Evolutionary conservation across 345 rosid genomes (phyloP).

Genomic region (Fremontodendron californicum): DNA sequence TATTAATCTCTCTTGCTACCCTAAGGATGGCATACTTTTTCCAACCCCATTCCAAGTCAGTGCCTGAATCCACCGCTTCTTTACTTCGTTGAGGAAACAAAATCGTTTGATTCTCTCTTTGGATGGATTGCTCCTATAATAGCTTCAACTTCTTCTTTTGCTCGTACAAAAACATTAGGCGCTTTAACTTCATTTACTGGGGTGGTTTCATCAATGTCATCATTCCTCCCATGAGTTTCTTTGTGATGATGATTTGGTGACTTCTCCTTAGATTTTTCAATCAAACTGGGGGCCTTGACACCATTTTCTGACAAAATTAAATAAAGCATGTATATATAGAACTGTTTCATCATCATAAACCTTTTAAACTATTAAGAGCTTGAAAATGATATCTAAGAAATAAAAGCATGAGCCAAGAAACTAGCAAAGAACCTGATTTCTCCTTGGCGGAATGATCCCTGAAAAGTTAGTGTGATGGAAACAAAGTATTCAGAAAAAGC

Average conservation of each 20-base stretch:
- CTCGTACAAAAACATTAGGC: conserved; percentile 38
- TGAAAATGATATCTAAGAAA: neutral
- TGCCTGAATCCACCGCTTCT: conserved; percentile 4
- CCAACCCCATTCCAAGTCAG: conserved; percentile 14
- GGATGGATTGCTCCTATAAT: conserved; percentile 15
- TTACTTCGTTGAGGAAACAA: neutral
- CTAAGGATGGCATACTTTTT: conserved; percentile 23
- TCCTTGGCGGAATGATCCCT: conserved; percentile 32
- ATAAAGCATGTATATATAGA: neutral
- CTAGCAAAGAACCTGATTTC: conserved; percentile 28
- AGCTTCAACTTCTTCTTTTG: conserved; percentile 46
- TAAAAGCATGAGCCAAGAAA: neutral
- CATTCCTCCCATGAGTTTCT: conserved; percentile 26
- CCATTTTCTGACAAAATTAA: neutral
- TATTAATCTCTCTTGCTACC: conserved; percentile 29
- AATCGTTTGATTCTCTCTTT: neutral
- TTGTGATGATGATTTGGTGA: conserved; percentile 7
- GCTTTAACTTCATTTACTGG: conserved; percentile 35
- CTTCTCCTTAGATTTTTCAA: conserved; percentile 20
- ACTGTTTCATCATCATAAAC: neutral
- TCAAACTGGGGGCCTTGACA: neutral
- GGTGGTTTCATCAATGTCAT: conserved; percentile 40
- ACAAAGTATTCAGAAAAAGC: neutral
- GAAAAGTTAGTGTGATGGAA: conserved; percentile 11
- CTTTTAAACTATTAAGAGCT: neutral